Evolutionary conservation across 1,284 basidiomycete genomes (phyloP), one percentile per base, ranked within the genome.

Genomic region (Malassezia dermatis): DNA sequence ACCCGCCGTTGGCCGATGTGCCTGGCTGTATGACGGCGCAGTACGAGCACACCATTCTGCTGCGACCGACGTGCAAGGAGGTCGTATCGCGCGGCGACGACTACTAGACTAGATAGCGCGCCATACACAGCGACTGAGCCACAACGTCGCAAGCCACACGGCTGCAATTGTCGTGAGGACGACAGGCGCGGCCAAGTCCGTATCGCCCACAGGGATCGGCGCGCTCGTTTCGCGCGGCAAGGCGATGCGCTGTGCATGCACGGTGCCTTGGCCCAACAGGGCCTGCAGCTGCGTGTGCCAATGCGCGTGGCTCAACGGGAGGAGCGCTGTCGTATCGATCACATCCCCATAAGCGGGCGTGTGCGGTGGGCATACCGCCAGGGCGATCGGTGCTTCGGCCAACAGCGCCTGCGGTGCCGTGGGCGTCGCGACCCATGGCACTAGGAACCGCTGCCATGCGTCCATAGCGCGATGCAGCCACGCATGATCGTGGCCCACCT

Each of bases 81-180:
- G 84, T 98, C 7, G 89, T 98, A 34, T 89, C 87, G 67, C 81
- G 90, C 63, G 93, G 93, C 28, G 86, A 88, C 60, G 91, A 96
- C 76, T 96, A 93, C 75, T 89, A 51, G 41, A 12, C 31, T 43
- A 27, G 19, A 39, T 39, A 19, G 34, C 43, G 13, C 42, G 21
- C 23, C 21, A 40, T 12, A 35, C 30, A 5, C 23, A 15, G 4
- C 45, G 35, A 17, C 23, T 10, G 2, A 43, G 23, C 30, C 31
- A 42, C 5, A 47, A 27, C 34, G 37, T 45, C 10, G 53, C 41
- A 4, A 41, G 19, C 13, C 42, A 34, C 32, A 51, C 32, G 15
- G 54, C 42, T 6, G 40, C 27, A 1, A 56, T 8, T 35, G 48
- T 56, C 6, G 26, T 17, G 30, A 50, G 40, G 26, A 34, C 32